Percentiles rank a stretch among this genome's conserved stretches.
Conservation (phyloP, 2,329 filamentous ascomycete species). For the Microdochium paspali region DNA sequence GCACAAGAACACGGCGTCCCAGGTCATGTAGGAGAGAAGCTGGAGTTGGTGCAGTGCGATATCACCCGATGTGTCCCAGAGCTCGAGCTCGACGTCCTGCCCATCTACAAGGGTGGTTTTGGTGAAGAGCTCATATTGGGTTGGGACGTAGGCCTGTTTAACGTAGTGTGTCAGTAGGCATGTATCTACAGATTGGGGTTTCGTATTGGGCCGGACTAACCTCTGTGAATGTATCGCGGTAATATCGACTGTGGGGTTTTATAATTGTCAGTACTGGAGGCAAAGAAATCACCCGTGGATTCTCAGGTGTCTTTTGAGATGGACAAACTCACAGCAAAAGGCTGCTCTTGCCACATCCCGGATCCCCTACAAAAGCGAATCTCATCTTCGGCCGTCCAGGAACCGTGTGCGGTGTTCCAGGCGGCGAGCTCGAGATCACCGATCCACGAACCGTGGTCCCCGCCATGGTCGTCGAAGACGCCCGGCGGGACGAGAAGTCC, state of each 20-base stretch:
- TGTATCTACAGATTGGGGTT: not conserved
- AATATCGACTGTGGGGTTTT: slow-evolving; percentile 18
- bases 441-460: not conserved
- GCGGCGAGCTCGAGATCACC: not conserved
- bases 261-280: too few relatives aligned
- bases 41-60: slow-evolving; percentile 15
- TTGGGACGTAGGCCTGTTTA: slow-evolving; percentile 10
- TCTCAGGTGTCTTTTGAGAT: too few relatives aligned
- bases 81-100: slow-evolving; percentile 15
- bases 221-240: slow-evolving; percentile 11
- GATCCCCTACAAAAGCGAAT: slow-evolving; percentile 20
- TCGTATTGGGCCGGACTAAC: too few relatives aligned
- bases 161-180: not conserved
- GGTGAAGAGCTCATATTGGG: slow-evolving; percentile 18
- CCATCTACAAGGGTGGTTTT: slow-evolving; percentile 12
- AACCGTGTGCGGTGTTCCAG: slow-evolving; percentile 5
- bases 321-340: slow-evolving; percentile 14
- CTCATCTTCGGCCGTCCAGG: slow-evolving; percentile 14
- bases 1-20: slow-evolving; percentile 27
- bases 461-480: not conserved
- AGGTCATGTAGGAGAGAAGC: slow-evolving; percentile 16
- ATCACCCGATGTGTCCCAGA: slow-evolving; percentile 20
- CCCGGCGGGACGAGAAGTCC: not conserved
- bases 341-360: slow-evolving; percentile 18
- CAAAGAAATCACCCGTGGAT: too few relatives aligned